Base-by-base conservation (phyloP, 352 stramenopile species). In the Phytopythium chamaehyphon region DNA sequence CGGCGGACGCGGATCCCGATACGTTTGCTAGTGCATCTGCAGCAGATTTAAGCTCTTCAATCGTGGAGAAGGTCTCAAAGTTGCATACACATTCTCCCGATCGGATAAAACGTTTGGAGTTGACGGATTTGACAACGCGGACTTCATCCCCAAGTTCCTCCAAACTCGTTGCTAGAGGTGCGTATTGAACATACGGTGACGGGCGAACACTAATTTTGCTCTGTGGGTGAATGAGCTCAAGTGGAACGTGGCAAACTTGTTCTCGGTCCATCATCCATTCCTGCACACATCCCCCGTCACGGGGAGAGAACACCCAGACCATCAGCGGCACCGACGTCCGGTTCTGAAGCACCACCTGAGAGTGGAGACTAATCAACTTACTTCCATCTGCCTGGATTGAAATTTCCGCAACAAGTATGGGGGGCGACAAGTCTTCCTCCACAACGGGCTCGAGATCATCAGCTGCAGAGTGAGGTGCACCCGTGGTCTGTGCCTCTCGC, bases 181-280 rank as follows among this genome's bases (percentile, higher is more conserved):
- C 85, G 57, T 93, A 95, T 42, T 93, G 81, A 16, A 93, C 82
- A 43, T 89, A 89, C 7, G 80, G 77, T 1, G 83, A 95, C 51
- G 85, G 85, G 1, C 79, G 69, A 37, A 95, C 78, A 64, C 85
- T 95, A 53, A 95, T 88, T 62, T 93, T 92, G 60, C 81, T 93
- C 22, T 93, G 81, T 11, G 83, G 79, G 28, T 95, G 85, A 15
- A 93, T 90, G 28, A 95, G 70, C 40, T 91, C 66, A 10, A 95
- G 69, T 19, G 85, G 85, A 12, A 95, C 80, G 49, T 93, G 71
- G 23, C 81, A 93, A 19, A 90, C 57, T 47, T 93, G 66, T 28
- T 93, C 85, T 37, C 83, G 79, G 42, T 95, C 83, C 24, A 95
- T 83, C 21, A 93, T 76, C 83, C 86, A 95, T 43, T 90, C 79